Base-by-base conservation (phyloP, 768 basidiomycete species). In the Sistotremastrum niveocremeum region DNA sequence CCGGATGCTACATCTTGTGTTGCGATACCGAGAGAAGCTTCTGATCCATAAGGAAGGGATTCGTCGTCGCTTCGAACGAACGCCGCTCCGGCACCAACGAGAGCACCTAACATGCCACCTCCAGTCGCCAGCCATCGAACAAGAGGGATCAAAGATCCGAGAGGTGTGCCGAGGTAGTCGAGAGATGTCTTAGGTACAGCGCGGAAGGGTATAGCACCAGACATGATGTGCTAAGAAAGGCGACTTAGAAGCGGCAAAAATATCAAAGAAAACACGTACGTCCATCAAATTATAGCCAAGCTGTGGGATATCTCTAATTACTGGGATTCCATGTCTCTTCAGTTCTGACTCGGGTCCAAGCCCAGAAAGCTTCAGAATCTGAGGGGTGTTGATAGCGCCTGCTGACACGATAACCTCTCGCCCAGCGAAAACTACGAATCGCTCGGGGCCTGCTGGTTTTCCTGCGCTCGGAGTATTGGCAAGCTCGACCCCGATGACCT, bases 51-150 rank as follows among this genome's bases (percentile, higher is more conserved):
- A 70, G 65, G 57, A 77, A 74, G 4, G 77, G 58, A 2, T 48
- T 50, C 1, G 49, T 79, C 70, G 37, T 66, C 66, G 1, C 70
- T 65, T 11, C 76, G 70, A 29, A 73, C 52, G 53, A 80, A 79
- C 0, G 73, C 77, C 28, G 69, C 74, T 20, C 20, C 8, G 41
- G 41, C 41, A 41, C 34, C 8, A 41, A 31, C 12, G 30, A 29
- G 8, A 20, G 20, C 20, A 20, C 20, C 20, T 20, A 20, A 20
- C 20, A 20, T 20, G 20, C 20, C 20, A 20, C 34, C 41, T 41
- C 45, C 45, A 28, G 7, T 46, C 35, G 20, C 35, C 12, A 46
- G 9, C 45, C 45, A 46, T 42, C 42, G 8, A n/a, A 20, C 20
- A 12, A 46, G 12, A 10, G 45, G 11, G 12, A 33, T 10, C 8